Conservation (phyloP, 257 asterid species). For the Scutellaria galericulata region DNA sequence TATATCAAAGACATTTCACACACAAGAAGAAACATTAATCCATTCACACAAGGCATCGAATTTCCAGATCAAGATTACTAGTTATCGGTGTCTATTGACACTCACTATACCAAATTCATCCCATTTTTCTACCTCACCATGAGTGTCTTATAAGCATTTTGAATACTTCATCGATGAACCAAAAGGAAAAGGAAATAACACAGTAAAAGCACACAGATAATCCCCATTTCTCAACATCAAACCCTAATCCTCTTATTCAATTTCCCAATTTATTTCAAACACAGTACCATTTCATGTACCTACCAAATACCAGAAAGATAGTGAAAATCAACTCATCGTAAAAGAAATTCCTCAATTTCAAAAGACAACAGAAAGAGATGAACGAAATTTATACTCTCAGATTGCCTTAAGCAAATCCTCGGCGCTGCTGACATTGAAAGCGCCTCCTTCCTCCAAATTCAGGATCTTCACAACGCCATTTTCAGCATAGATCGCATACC, state of each 20-base stretch:
- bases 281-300: neutral
- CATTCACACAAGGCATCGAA: neutral
- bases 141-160: neutral
- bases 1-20: neutral
- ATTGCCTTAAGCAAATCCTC: slow-evolving; percentile 86
- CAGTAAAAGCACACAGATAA: neutral
- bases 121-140: neutral
- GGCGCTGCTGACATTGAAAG: slow-evolving; percentile 96
- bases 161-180: neutral
- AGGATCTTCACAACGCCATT: slow-evolving; percentile 83
- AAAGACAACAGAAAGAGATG: slow-evolving; percentile 14
- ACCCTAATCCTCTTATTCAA: slow-evolving; percentile 4
- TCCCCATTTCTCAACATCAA: slow-evolving; percentile 16
- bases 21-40: slow-evolving; percentile 7
- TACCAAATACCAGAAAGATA: neutral
- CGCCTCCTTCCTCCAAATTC: slow-evolving; percentile 98
- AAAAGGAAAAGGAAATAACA: neutral
- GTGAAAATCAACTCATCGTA: slow-evolving; percentile 24
- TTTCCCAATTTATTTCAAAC: slow-evolving; percentile 34
- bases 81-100: neutral
- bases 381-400: slow-evolving; percentile 35
- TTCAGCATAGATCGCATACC: slow-evolving; percentile 84
- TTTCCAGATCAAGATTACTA: neutral
- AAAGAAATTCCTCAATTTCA: slow-evolving; percentile 30
- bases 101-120: neutral